Base-by-base conservation (phyloP, 23 red algal species). In the Cyanidioschyzon merolae region DNA sequence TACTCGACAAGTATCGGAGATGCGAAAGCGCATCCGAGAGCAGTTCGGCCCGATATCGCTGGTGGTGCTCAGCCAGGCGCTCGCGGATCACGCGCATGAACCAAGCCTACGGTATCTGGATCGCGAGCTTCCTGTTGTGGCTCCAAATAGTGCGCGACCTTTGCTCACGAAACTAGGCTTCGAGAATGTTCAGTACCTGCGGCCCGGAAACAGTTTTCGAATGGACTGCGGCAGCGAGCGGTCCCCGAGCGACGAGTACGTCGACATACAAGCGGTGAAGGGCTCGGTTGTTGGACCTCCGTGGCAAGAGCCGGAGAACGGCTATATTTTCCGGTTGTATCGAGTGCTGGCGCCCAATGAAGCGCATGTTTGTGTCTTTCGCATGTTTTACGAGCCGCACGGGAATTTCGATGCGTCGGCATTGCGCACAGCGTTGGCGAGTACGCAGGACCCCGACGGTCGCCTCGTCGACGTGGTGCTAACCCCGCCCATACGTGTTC, bases 311-410 rank as follows among this genome's bases (percentile, higher is more conserved):
- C 86, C 86, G 0, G 76, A 95, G 68, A 79, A 85, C 67, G 91
- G 77, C 1, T 90, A 85, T 77, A 24, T 89, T 0, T 86, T 95
- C 58, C 36, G 67, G 34, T 77, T 83, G 57, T 37, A 18, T 1
- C 39, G 38, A 0, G 24, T n/a, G 26, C 35, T 29, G 37, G 37
- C 0, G 0, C 30, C 37, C 0, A 21, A 26, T 18, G 39, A 2
- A 38, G 15, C 1, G 74, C 26, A 2, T 21, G n/a, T 1, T 25
- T 41, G 39, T 37, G 15, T 50, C 74, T 67, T 68, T 31, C 58
- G 76, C 2, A 3, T 95, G 1, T 88, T 84, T 50, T 87, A 89
- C 67, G 90, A 95, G 77, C 84, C 90, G 74, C 90, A 95, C 45
- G 90, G 90, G 40, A 80, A 85, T 29, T 38, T 80, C 59, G 1